These are phyloP conservation scores for Hypoxylon sp. DNA, from an alignment of 2,329 filamentous ascomycete genomes.

Conservation along the genomic window DNA sequence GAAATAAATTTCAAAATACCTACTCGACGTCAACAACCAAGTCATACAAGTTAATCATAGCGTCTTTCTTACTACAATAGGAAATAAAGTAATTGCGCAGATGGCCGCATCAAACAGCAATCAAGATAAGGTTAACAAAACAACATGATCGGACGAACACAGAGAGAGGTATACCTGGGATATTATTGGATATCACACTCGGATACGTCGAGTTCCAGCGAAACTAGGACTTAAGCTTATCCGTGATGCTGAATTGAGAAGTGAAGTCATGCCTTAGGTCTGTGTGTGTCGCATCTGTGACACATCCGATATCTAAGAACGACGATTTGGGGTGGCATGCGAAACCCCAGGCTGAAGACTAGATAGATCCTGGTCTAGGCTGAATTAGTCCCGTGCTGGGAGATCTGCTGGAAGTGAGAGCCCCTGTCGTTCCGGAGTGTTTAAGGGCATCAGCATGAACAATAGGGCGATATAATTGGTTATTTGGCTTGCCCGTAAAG, in stretches of 20 bases:
- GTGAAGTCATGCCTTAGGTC: constrained; percentile 23
- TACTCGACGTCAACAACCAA: neutral
- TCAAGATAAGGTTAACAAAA: constrained; percentile 13
- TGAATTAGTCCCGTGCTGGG: constrained; percentile 22
- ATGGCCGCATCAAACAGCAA: neutral
- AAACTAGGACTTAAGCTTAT: constrained; percentile 19
- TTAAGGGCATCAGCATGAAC: constrained; percentile 4
- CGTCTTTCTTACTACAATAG: neutral
- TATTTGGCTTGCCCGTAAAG: neutral
- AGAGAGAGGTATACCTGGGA: constrained; percentile 1
- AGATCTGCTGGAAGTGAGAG: constrained; percentile 35
- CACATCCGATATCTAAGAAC: constrained; percentile 41
- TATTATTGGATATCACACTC: constrained; percentile 16
- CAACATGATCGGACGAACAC: constrained; percentile 34
- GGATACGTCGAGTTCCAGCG: constrained; percentile 34
- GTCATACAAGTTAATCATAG: constrained; percentile 8
- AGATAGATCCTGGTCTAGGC: constrained; percentile 18
- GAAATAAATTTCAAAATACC: constrained; percentile 3
- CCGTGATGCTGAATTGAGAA: constrained; percentile 13
- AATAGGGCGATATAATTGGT: constrained; percentile 22
- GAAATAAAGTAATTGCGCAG: neutral
- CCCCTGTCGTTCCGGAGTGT: constrained; percentile 31
- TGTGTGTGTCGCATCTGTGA: constrained; percentile 45
- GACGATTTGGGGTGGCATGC: constrained; percentile 32
- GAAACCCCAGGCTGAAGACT: constrained; percentile 19